These are phyloP conservation scores for Monosporascus sp. DNA, from an alignment of 2,329 filamentous ascomycete species.

Conservation along the genomic window DNA sequence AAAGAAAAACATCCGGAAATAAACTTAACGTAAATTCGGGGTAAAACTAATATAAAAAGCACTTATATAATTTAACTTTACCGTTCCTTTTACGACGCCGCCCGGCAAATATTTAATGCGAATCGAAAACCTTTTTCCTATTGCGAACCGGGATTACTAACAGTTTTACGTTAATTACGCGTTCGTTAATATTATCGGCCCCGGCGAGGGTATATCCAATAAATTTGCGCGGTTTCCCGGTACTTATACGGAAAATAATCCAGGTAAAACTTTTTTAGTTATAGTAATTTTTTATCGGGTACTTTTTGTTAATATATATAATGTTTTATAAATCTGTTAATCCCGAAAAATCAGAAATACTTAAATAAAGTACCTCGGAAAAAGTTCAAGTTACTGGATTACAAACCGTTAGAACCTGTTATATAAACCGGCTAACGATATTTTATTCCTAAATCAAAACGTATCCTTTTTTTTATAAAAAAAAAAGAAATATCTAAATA, in stretches of 20 bases:
- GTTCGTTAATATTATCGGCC: constrained; percentile 1
- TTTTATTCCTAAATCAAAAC: too few relatives aligned
- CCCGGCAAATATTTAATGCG: constrained; percentile 5
- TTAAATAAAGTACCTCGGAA: too few relatives aligned
- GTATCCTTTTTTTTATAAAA: too few relatives aligned
- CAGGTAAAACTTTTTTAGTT: too few relatives aligned
- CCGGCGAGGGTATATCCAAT: background rate
- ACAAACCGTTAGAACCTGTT: background rate
- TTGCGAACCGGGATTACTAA: background rate
- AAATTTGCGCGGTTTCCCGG: background rate
- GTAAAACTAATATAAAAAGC: background rate
- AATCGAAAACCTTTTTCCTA: background rate
- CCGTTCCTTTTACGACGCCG: constrained; percentile 3
- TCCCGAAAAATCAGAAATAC: too few relatives aligned
- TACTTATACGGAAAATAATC: background rate
- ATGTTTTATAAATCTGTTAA: too few relatives aligned
- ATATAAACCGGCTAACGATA: background rate
- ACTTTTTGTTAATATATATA: too few relatives aligned
- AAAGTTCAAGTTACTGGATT: background rate
- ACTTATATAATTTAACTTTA: constrained; percentile 3
- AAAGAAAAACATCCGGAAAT: background rate
- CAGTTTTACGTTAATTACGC: constrained; percentile 1
- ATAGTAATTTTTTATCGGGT: too few relatives aligned
- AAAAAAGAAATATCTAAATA: too few relatives aligned
- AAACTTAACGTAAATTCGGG: background rate